Conservation (phyloP, 1,284 basidiomycete genomes). For the Boletus smithii region DNA sequence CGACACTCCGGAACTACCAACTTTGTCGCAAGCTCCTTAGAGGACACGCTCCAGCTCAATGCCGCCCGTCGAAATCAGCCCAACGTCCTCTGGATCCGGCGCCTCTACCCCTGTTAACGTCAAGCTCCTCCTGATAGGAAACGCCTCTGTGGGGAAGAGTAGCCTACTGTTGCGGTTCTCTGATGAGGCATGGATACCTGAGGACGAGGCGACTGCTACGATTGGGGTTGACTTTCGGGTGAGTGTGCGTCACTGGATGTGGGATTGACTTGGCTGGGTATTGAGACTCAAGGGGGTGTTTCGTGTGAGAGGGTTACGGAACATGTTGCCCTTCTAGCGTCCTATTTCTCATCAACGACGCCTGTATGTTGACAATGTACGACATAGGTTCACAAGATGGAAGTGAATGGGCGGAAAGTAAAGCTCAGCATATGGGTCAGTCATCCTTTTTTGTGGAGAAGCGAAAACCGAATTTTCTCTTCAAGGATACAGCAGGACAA, state of each 20-base stretch:
- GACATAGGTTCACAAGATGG: slow-evolving; percentile 78
- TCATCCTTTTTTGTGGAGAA: too few relatives aligned
- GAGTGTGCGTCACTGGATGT: slow-evolving; percentile 37
- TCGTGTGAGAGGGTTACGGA: too few relatives aligned
- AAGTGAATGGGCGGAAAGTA: slow-evolving; percentile 72
- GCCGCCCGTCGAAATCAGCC: slow-evolving; percentile 18
- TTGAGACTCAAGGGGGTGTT: too few relatives aligned
- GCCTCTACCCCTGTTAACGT: slow-evolving; percentile 39
- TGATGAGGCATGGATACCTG: slow-evolving; percentile 92
- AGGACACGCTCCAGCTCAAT: slow-evolving; percentile 11
- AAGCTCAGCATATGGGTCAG: slow-evolving; percentile 81
- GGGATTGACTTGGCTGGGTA: too few relatives aligned
- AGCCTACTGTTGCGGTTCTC: slow-evolving; percentile 91
- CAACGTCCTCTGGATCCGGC: slow-evolving; percentile 10
- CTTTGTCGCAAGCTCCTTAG: background rate
- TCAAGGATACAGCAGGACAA: slow-evolving; percentile 90
- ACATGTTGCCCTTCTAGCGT: too few relatives aligned
- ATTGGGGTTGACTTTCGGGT: slow-evolving; percentile 85
- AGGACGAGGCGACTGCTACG: slow-evolving; percentile 94
- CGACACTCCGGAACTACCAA: too few relatives aligned
- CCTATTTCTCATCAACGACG: background rate
- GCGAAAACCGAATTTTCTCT: too few relatives aligned
- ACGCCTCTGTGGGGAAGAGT: slow-evolving; percentile 90
- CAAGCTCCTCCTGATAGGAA: slow-evolving; percentile 77
- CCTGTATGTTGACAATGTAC: slow-evolving; percentile 3